Evolutionary conservation across 2,329 filamentous ascomycete genomes (phyloP).

Genomic region (Dothideomycetes sp.): DNA sequence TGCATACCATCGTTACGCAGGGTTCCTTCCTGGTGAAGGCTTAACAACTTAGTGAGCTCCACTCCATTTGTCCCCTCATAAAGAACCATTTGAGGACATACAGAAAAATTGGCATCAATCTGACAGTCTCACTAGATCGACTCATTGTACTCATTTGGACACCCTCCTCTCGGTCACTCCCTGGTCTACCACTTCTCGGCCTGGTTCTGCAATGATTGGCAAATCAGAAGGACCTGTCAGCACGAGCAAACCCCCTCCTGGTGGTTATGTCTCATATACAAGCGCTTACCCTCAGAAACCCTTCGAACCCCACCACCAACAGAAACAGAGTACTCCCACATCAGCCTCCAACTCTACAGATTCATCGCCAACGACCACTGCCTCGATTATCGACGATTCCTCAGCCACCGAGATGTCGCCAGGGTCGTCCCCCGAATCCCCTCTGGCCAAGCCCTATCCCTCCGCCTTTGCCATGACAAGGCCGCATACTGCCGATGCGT

Average conservation of each 20-base stretch:
- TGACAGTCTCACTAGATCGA: neutral
- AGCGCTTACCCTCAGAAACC: constrained; percentile 2
- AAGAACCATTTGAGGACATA: neutral
- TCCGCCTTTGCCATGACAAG: constrained; percentile 55
- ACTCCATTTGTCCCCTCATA: neutral
- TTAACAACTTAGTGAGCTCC: constrained; percentile 1
- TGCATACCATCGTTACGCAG: constrained; percentile 1
- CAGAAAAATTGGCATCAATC: neutral
- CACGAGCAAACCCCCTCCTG: constrained; percentile 10
- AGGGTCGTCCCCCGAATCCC: constrained; percentile 85
- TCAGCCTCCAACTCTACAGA: constrained; percentile 76
- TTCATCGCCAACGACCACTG: constrained; percentile 88
- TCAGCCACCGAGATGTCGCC: constrained; percentile 85
- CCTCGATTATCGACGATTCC: constrained; percentile 86
- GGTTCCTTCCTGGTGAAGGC: constrained; percentile 10
- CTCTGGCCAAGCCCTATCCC: constrained; percentile 62
- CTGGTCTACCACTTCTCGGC: neutral
- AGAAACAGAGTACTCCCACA: constrained; percentile 69
- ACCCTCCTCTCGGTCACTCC: too few relatives aligned
- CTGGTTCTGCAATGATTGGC: constrained; percentile 5
- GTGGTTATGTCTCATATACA: constrained; percentile 9
- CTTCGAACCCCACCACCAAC: constrained; percentile 44
- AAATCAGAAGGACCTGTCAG: constrained; percentile 2
- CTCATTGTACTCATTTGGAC: too few relatives aligned
- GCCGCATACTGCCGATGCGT: constrained; percentile 39